These are phyloP conservation scores for Alternaria brassicae DNA, from an alignment of 2,329 filamentous ascomycete species.

Conservation along the genomic window DNA sequence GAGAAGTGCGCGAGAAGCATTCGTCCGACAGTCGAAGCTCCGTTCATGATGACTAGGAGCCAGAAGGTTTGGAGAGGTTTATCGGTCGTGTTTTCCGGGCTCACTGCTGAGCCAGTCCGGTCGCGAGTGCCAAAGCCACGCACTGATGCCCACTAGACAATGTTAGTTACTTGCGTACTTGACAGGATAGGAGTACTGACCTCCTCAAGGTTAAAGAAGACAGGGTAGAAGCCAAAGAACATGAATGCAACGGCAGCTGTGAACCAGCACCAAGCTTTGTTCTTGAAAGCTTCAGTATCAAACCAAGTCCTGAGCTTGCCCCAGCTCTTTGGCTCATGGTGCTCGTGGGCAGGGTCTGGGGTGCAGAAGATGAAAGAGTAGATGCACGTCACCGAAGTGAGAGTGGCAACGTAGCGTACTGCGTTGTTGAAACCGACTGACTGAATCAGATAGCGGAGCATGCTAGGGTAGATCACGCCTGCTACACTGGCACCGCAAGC, in stretches of 20 bases:
- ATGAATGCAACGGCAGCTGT: conserved; percentile 55
- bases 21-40: conserved; percentile 56
- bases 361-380: conserved; percentile 53
- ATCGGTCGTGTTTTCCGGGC: conserved; percentile 22
- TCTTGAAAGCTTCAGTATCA: conserved; percentile 54
- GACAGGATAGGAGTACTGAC: conserved; percentile 28
- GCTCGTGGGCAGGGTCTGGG: conserved; percentile 53
- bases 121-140: conserved; percentile 52
- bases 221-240: conserved; percentile 61
- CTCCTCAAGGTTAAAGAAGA: conserved; percentile 63
- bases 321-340: conserved; percentile 52
- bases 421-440: conserved; percentile 56
- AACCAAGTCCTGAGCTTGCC: conserved; percentile 51
- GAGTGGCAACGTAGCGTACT: conserved; percentile 51
- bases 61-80: conserved; percentile 56
- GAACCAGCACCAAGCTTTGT: conserved; percentile 55
- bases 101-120: conserved; percentile 19
- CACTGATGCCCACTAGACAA: conserved; percentile 53
- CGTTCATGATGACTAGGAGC: conserved; percentile 61
- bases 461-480: conserved; percentile 57
- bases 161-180: conserved; percentile 20
- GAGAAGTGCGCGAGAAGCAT: conserved; percentile 55
- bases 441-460: conserved; percentile 55
- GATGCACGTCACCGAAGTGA: conserved; percentile 52
- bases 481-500: conserved; percentile 59